Percentiles rank a stretch among this genome's conserved stretches.
phyloP scores from a whole-genome alignment of 2,329 filamentous ascomycete genomes.

The Ascochyta clinopodiicola region DNA sequence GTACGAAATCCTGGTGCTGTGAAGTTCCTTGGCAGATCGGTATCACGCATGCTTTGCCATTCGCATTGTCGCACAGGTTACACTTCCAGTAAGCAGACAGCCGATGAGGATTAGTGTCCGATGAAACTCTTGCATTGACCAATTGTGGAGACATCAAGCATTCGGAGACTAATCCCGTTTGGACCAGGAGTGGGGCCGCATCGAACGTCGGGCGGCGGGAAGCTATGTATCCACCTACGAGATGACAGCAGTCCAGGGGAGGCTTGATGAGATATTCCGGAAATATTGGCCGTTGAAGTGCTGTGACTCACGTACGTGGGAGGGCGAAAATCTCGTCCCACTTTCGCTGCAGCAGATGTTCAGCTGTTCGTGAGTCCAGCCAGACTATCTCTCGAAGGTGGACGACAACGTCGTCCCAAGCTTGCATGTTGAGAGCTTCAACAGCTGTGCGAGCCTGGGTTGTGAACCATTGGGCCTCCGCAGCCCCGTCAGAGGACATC shows the following conservation, averaged over 20 bases:
- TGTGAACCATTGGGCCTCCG: constrained; percentile 23
- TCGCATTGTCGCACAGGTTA: too few species aligned
- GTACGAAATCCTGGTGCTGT: too few species aligned
- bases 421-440: neutral
- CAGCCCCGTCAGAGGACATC: constrained; percentile 16
- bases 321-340: constrained; percentile 17
- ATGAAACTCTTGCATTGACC: neutral
- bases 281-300: neutral
- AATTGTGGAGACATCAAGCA: neutral
- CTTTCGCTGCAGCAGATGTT: constrained; percentile 7
- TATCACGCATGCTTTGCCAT: too few species aligned
- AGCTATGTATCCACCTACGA: neutral
- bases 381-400: constrained; percentile 19
- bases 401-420: constrained; percentile 11
- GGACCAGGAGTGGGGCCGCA: neutral
- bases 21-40: too few species aligned
- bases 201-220: neutral
- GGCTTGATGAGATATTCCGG: too few species aligned
- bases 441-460: constrained; percentile 6
- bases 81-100: neutral
- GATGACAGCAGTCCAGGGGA: neutral
- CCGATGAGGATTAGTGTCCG: neutral
- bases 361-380: constrained; percentile 11
- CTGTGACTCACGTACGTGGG: neutral
- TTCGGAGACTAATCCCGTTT: constrained; percentile 24